Evolutionary conservation across 2,329 filamentous ascomycete genomes (phyloP).

Genomic region (Aureobasidium sp.): DNA sequence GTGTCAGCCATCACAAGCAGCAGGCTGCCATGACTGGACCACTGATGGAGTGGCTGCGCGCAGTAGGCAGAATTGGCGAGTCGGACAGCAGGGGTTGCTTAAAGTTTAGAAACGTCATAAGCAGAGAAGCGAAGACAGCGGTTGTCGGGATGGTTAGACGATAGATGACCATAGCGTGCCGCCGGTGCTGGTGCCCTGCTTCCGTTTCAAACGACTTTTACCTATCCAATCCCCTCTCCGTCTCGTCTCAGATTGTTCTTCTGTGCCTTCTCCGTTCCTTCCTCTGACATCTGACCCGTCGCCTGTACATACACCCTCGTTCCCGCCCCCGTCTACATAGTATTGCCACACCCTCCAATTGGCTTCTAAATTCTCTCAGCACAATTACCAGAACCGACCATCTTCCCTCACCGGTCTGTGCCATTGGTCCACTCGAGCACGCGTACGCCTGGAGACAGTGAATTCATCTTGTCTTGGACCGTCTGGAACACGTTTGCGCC

Average conservation of each 20-base stretch:
- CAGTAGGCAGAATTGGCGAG: background rate
- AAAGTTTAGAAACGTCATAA: conserved; percentile 5
- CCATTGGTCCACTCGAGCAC: background rate
- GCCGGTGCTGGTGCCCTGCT: background rate
- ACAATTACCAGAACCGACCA: background rate
- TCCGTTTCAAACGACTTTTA: conserved; percentile 15
- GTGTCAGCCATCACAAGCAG: background rate
- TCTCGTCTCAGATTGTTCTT: conserved; percentile 1
- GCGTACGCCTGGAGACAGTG: background rate
- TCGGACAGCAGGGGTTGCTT: background rate
- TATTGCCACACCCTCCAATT: background rate
- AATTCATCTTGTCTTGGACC: background rate
- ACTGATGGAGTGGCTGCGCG: background rate
- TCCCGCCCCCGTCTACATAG: background rate
- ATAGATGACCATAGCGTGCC: background rate
- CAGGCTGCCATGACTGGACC: background rate
- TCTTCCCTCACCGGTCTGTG: background rate
- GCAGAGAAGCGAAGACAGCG: conserved; percentile 2
- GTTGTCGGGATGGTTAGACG: background rate
- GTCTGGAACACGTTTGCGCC: background rate
- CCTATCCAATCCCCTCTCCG: background rate
- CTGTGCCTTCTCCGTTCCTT: background rate
- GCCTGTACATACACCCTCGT: background rate
- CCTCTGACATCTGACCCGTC: background rate
- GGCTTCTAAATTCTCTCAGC: background rate